Evolutionary conservation across 306 rosid species (phyloP).

Genomic region (Senna siamea): DNA sequence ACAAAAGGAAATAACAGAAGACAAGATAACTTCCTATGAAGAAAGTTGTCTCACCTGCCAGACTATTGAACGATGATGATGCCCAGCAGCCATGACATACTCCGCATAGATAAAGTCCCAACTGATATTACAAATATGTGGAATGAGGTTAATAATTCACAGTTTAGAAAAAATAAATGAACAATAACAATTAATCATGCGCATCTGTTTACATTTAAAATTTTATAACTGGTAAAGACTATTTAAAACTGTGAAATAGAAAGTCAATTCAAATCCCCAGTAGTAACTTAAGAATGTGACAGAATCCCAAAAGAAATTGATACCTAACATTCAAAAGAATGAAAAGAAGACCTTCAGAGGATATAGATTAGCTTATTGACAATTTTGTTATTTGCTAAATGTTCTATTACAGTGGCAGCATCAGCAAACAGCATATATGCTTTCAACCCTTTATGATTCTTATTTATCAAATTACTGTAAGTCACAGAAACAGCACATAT

Average conservation of each 20-base stretch:
- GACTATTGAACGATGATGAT: slow-evolving; percentile 85
- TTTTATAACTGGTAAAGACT: not conserved
- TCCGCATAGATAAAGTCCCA: slow-evolving; percentile 99
- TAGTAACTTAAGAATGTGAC: slow-evolving; percentile 17
- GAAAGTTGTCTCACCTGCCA: slow-evolving; percentile 76
- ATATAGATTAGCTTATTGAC: not conserved
- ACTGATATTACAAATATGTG: slow-evolving; percentile 55
- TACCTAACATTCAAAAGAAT: slow-evolving; percentile 7
- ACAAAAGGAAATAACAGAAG: not conserved
- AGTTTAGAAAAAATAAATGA: too few species aligned
- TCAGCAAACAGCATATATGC: not conserved
- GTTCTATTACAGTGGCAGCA: slow-evolving; percentile 14
- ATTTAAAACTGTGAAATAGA: slow-evolving; percentile 15
- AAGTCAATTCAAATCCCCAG: slow-evolving; percentile 8
- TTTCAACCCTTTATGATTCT: slow-evolving; percentile 5
- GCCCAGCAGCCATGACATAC: slow-evolving; percentile 96
- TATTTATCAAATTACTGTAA: not conserved
- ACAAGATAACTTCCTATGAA: slow-evolving; percentile 23
- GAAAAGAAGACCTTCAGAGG: slow-evolving; percentile 10
- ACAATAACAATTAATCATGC: slow-evolving; percentile 4
- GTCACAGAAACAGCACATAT: not conserved
- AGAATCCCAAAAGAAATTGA: not conserved
- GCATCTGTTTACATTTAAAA: slow-evolving; percentile 15
- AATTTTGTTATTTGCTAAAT: not conserved
- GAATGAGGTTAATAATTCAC: slow-evolving; percentile 17